These are phyloP conservation scores for Gentiana macrophylla DNA, from an alignment of 257 asterid species.

Conservation along the genomic window DNA sequence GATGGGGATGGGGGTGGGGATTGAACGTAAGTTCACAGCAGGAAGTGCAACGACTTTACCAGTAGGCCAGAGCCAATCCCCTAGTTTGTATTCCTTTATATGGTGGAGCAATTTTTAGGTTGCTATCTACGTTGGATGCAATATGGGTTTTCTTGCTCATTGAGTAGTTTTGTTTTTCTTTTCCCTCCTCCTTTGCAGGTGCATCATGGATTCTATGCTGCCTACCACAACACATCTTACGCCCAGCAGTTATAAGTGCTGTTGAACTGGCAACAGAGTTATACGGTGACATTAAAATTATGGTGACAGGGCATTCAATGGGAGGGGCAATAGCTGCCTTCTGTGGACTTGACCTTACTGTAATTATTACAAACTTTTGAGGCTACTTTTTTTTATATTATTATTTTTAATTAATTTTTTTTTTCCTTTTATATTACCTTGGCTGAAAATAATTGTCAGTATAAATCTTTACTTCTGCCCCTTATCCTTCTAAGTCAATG, in stretches of 20 bases:
- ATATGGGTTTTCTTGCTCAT: no score
- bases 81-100: no score
- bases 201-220: constrained; percentile 88
- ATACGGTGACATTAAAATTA: constrained; percentile 49
- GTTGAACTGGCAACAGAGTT: constrained; percentile 40
- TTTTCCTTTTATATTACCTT: not conserved
- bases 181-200: constrained; percentile 34
- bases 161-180: not conserved
- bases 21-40: no score
- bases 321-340: constrained; percentile 97
- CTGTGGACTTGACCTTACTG: constrained; percentile 84
- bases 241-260: constrained; percentile 62
- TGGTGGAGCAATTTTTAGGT: no score
- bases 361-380: constrained; percentile 5
- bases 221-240: constrained; percentile 78
- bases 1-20: no score
- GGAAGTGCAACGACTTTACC: no score
- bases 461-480: no score
- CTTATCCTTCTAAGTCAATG: no score
- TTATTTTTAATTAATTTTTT: not conserved
- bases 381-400: not conserved
- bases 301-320: constrained; percentile 95
- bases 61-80: no score
- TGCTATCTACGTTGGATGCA: no score
- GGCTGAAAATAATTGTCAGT: no score